Evolutionary conservation across 306 rosid species (phyloP), one percentile per base, ranked within the genome.

Genomic region (Luffa aegyptiaca): DNA sequence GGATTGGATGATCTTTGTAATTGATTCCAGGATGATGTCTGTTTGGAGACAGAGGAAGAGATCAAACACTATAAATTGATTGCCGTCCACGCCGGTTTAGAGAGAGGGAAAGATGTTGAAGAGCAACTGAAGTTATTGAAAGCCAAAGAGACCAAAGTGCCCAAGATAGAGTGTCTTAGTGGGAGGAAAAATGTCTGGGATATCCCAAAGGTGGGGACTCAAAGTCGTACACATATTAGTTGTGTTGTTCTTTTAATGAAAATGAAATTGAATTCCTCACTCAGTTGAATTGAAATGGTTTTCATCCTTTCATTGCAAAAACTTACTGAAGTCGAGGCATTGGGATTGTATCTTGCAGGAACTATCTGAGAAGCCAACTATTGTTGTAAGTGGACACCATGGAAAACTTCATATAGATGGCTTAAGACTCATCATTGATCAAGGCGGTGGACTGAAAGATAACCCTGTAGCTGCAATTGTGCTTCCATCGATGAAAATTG

Each of bases 21-120:
- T 66, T 45, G 87, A 77, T 83, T 74, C 69, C 81, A 95, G 98
- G 93, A 90, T 37, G 89, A 91, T 82, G 91, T 95, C 78, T 86
- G 85, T 77, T 57, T 95, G 36, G 87, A 94, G 81, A 90, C 89
- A 6, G 86, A 84, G 44, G 84, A 83, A 77, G 92, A 93, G 61
- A 75, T 85, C 69, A 84, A 87, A 72, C 84, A 84, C 75, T 92
- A 89, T 86, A 91, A 87, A 84, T 85, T 94, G 93, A 91, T 92
- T 14, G 97, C 93, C 63, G 97, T 94, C 82, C 98, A 94, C 41
- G 98, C 97, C 53, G 97, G 98, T 87, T 84, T 94, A 85, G 95
- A 87, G 88, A 86, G 84, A 84, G 87, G 82, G 44, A 80, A 71
- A 77, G 87, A 90, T 68, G 96, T 92, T 70, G 82, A 90, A 59